Conservation (phyloP, 148 eudicot species). For the Rhododendron mucronatum region DNA sequence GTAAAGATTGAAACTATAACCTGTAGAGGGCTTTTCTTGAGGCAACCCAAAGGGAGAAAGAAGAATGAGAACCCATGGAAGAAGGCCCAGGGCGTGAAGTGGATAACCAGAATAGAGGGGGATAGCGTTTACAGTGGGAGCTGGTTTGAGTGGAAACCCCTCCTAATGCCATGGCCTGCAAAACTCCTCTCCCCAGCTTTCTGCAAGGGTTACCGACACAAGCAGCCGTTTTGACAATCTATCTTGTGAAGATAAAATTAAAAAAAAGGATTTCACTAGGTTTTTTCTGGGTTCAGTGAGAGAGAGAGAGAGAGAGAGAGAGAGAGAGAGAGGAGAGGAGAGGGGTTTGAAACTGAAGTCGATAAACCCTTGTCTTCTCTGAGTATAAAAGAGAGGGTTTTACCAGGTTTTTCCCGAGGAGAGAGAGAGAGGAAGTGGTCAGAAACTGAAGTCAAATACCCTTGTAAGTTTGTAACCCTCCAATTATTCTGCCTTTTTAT, state of each 20-base stretch:
- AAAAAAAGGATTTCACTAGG: neutral
- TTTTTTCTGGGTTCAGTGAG: neutral
- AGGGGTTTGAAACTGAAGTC: neutral
- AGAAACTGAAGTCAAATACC: neutral
- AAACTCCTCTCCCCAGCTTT: conserved; percentile 35
- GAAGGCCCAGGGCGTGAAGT: conserved; percentile 19
- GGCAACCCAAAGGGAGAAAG: conserved; percentile 19
- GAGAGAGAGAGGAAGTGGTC: neutral
- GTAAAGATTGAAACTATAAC: conserved; percentile 14
- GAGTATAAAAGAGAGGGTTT: neutral
- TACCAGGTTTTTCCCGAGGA: neutral
- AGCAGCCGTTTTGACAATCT: conserved; percentile 50
- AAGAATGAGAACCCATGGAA: neutral
- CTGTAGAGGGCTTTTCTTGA: conserved; percentile 21
- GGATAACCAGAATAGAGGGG: conserved; percentile 41
- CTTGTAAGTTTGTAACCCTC: neutral
- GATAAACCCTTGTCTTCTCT: neutral
- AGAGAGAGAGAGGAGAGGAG: too few relatives aligned
- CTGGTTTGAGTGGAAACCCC: conserved; percentile 37
- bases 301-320: too few relatives aligned
- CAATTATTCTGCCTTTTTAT: neutral
- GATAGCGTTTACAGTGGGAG: conserved; percentile 33
- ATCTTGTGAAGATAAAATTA: neutral
- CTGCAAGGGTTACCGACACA: conserved; percentile 27
- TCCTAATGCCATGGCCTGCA: conserved; percentile 42